Conservation (phyloP, 805 yeast genomes). For the Pichia membranifaciens region DNA sequence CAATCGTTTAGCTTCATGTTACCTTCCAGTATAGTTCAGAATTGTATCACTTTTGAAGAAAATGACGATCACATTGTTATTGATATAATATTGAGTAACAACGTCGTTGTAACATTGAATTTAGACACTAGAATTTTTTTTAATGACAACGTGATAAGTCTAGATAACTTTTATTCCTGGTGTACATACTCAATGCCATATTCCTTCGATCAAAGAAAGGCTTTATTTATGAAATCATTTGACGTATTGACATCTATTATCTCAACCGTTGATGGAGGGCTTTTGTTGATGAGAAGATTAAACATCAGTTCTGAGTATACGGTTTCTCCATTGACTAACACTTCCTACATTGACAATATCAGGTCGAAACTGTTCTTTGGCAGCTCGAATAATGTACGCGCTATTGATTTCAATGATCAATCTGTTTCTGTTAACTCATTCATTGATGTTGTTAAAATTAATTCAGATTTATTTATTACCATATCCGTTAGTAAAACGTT, state of each 20-base stretch:
- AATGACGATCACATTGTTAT: slow-evolving; percentile 31
- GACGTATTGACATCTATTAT: slow-evolving; percentile 44
- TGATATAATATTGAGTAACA: slow-evolving; percentile 49
- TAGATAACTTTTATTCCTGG: slow-evolving; percentile 46
- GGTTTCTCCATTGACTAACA: slow-evolving; percentile 46
- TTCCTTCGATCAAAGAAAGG: slow-evolving; percentile 51
- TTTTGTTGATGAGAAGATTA: slow-evolving; percentile 46
- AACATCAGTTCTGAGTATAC: slow-evolving; percentile 15
- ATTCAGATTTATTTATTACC: slow-evolving; percentile 29
- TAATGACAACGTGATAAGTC: slow-evolving; percentile 9
- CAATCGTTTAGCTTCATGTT: slow-evolving; percentile 24
- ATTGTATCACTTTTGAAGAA: slow-evolving; percentile 36
- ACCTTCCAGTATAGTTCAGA: slow-evolving; percentile 32
- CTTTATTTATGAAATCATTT: slow-evolving; percentile 46
- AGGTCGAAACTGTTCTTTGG: slow-evolving; percentile 23
- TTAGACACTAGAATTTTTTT: slow-evolving; percentile 41
- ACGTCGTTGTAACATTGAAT: slow-evolving; percentile 45
- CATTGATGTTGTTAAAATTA: slow-evolving; percentile 15
- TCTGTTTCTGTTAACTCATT: slow-evolving; percentile 23
- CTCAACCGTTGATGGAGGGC: slow-evolving; percentile 71
- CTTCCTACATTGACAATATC: slow-evolving; percentile 36
- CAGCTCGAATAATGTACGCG: slow-evolving; percentile 4
- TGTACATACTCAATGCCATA: slow-evolving; percentile 64
- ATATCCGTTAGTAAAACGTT: slow-evolving; percentile 49
- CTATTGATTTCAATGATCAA: slow-evolving; percentile 18